Percentiles rank a stretch among this genome's conserved stretches.
phyloP scores from a whole-genome alignment of 768 basidiomycete species.

The Tulasnella sp. region DNA sequence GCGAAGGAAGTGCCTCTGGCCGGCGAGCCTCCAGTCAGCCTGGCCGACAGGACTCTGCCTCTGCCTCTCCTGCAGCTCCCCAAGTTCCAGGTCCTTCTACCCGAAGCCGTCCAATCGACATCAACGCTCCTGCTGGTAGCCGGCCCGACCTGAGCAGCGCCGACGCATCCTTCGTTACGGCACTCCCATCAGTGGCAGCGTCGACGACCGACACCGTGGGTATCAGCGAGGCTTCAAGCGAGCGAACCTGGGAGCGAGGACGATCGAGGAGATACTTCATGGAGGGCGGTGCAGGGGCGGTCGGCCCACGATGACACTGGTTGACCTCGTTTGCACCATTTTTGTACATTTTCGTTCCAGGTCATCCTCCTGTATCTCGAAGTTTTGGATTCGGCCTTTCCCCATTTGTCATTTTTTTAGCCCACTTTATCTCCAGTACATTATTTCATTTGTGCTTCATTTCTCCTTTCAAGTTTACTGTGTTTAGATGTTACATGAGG shows the following conservation, averaged over 20 bases:
- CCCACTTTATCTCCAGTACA: neutral
- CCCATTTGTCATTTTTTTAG: neutral
- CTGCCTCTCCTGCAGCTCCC: neutral
- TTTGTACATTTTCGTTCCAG: neutral
- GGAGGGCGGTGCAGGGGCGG: neutral
- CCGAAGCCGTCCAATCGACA: neutral
- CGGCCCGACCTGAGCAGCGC: neutral
- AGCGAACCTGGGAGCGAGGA: neutral
- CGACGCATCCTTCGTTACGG: conserved; percentile 8
- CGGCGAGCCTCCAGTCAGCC: neutral
- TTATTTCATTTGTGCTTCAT: neutral
- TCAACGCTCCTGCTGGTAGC: neutral
- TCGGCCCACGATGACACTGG: neutral
- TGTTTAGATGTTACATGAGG: neutral
- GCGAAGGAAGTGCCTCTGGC: neutral
- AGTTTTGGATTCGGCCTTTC: neutral
- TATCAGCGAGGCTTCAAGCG: neutral
- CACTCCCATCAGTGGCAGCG: neutral
- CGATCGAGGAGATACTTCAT: conserved; percentile 1
- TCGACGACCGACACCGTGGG: conserved; percentile 6
- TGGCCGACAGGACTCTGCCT: neutral
- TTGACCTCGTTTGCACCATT: neutral
- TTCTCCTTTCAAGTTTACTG: neutral
- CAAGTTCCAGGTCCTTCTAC: neutral
- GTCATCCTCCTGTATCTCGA: neutral